Evolutionary conservation across 2,329 filamentous ascomycete species (phyloP).

Genomic region (Fusarium sp.): DNA sequence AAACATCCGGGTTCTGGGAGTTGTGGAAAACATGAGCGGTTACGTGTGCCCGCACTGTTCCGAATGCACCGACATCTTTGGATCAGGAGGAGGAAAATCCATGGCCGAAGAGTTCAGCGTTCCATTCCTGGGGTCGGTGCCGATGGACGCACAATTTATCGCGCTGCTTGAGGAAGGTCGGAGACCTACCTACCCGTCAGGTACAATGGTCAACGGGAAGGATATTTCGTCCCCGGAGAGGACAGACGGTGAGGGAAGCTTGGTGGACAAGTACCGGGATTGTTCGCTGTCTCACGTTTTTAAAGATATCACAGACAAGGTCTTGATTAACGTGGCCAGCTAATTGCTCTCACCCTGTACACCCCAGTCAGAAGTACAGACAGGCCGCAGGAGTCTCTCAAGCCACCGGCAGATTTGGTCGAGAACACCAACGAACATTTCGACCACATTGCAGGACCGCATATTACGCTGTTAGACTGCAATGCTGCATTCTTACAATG

Average conservation of each 20-base stretch:
- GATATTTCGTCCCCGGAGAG: slow-evolving; percentile 59
- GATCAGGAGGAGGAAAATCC: slow-evolving; percentile 86
- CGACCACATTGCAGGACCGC: slow-evolving; percentile 13
- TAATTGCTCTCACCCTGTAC: background rate
- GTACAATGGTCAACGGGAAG: slow-evolving; percentile 71
- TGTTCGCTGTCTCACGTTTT: slow-evolving; percentile 81
- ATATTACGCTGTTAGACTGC: background rate
- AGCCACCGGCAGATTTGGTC: background rate
- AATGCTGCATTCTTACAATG: slow-evolving; percentile 15
- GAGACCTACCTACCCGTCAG: slow-evolving; percentile 75
- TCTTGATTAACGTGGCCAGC: slow-evolving; percentile 47
- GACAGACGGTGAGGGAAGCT: slow-evolving; percentile 49
- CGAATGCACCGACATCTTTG: slow-evolving; percentile 95
- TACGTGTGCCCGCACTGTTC: slow-evolving; percentile 85
- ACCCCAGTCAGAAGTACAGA: no score
- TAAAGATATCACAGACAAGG: slow-evolving; percentile 68
- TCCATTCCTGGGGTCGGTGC: slow-evolving; percentile 85
- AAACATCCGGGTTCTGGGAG: slow-evolving; percentile 82
- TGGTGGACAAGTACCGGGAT: slow-evolving; percentile 79
- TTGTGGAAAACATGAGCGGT: slow-evolving; percentile 97
- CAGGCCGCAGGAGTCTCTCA: background rate
- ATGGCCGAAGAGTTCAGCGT: slow-evolving; percentile 92
- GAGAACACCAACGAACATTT: no score
- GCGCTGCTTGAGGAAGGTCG: slow-evolving; percentile 82
- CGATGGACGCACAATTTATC: slow-evolving; percentile 94